Evolutionary conservation across 2,329 filamentous ascomycete species (phyloP).

Genomic region (Intubia oerlemansii): DNA sequence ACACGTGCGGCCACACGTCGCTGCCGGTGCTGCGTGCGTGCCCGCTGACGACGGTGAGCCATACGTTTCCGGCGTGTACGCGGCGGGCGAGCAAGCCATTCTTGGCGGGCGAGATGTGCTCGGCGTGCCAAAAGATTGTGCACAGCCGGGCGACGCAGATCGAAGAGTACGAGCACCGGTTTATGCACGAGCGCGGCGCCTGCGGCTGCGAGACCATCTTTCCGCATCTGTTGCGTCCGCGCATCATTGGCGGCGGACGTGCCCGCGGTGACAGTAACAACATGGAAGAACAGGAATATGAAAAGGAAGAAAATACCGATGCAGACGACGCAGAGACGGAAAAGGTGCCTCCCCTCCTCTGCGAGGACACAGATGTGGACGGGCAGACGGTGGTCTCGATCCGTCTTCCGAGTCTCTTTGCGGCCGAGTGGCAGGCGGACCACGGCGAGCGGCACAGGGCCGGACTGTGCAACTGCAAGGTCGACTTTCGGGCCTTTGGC

Average conservation of each 20-base stretch:
- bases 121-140: conserved; percentile 16
- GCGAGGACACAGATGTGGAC: neutral
- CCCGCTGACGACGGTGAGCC: conserved; percentile 18
- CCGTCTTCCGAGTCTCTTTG: conserved; percentile 16
- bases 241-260: conserved; percentile 9
- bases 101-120: conserved; percentile 16
- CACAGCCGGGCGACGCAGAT: conserved; percentile 19
- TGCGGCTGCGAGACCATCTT: conserved; percentile 18
- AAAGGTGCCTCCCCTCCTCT: conserved; percentile 1
- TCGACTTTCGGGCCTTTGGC: conserved; percentile 14
- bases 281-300: neutral
- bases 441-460: conserved; percentile 15
- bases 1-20: conserved; percentile 25
- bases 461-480: conserved; percentile 15
- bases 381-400: conserved; percentile 7
- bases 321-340: too few species aligned
- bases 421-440: conserved; percentile 19
- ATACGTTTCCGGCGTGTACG: conserved; percentile 16
- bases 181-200: conserved; percentile 21
- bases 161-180: conserved; percentile 20
- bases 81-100: conserved; percentile 12
- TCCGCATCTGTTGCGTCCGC: conserved; percentile 15
- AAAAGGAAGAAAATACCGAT: neutral
- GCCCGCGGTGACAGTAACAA: neutral
- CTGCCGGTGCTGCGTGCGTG: conserved; percentile 19